phyloP scores from a whole-genome alignment of 768 basidiomycete genomes.

The Termitomyces sp. region DNA sequence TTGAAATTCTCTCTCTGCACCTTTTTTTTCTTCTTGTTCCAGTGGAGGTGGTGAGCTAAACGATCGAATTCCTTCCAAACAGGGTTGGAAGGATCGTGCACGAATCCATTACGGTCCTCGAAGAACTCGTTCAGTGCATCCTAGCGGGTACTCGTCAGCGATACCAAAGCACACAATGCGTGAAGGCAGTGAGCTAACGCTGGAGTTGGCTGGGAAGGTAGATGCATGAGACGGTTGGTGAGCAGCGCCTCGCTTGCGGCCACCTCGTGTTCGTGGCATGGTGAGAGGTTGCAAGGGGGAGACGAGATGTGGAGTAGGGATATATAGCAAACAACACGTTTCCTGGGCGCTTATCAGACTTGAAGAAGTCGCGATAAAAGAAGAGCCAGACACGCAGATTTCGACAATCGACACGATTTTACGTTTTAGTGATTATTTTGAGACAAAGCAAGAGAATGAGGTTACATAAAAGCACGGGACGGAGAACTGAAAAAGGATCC shows the following conservation, averaged over 20 bases:
- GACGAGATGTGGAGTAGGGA: neutral
- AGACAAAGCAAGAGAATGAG: too few relatives aligned
- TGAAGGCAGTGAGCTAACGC: neutral
- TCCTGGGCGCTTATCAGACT: too few relatives aligned
- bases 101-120: slow-evolving; percentile 13
- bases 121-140: slow-evolving; percentile 14
- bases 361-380: too few relatives aligned
- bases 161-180: neutral
- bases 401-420: too few relatives aligned
- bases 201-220: neutral
- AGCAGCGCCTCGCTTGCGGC: neutral
- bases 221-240: too few relatives aligned
- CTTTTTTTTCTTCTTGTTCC: slow-evolving; percentile 8
- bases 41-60: slow-evolving; percentile 14
- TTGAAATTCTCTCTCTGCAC: slow-evolving; percentile 18
- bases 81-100: too few relatives aligned
- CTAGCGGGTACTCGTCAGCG: neutral
- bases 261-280: neutral
- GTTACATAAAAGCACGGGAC: too few relatives aligned
- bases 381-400: too few relatives aligned
- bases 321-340: neutral
- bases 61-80: slow-evolving; percentile 23
- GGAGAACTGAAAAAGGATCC: too few relatives aligned
- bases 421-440: too few relatives aligned
- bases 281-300: neutral